A percentile compares a stretch with the other conserved stretches of the same genome.
Conservation (phyloP, 73 alveolate species). For the Paramecium primaurelia region DNA sequence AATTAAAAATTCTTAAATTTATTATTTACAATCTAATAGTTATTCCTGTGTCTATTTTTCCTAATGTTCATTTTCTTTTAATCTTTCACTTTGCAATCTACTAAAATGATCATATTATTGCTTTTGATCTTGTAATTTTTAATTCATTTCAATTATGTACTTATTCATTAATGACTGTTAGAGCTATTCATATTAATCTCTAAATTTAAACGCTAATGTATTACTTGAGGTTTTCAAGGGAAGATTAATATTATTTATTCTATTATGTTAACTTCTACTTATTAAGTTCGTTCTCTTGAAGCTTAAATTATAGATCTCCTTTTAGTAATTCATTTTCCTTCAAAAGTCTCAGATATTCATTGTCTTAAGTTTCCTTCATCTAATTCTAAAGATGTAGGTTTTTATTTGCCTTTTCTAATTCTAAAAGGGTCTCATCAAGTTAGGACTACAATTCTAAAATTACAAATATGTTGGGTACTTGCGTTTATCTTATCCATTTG, state of each 20-base stretch:
- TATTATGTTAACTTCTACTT: neutral
- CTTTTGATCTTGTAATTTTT: neutral
- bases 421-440: neutral
- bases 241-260: neutral
- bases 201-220: neutral
- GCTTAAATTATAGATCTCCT: neutral
- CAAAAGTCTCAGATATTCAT: neutral
- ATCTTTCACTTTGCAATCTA: neutral
- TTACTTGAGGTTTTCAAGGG: neutral
- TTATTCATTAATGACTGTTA: slow-evolving; percentile 9
- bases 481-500: slow-evolving; percentile 19
- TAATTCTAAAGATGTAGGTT: neutral
- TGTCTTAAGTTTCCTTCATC: neutral
- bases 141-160: neutral
- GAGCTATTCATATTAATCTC: slow-evolving; percentile 22
- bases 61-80: neutral
- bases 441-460: neutral
- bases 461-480: neutral
- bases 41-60: neutral
- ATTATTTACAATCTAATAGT: neutral
- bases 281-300: neutral
- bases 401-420: slow-evolving; percentile 4
- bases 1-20: neutral
- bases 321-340: slow-evolving; percentile 32
- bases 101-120: neutral